Evolutionary conservation across 495 filamentous ascomycete genomes (phyloP).

Genomic region (Lichenothelia convexa): DNA sequence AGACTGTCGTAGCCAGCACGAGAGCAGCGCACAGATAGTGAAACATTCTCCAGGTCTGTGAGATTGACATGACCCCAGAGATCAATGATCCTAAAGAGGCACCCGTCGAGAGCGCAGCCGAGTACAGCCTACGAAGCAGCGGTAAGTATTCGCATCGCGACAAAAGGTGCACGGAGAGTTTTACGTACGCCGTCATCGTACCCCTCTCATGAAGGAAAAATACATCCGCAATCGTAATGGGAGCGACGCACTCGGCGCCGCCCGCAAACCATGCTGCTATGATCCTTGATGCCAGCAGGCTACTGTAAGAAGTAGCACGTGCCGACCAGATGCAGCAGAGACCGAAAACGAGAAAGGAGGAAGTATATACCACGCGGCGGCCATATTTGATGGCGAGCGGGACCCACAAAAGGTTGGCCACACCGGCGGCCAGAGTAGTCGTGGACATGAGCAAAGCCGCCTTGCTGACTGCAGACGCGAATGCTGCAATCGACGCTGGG

Average conservation of each 20-base stretch:
- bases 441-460: conserved; percentile 30
- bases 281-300: conserved; percentile 37
- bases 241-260: conserved; percentile 33
- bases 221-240: conserved; percentile 41
- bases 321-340: conserved; percentile 38
- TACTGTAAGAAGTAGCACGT: conserved; percentile 32
- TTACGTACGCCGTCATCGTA: no score
- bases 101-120: no score
- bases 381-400: conserved; percentile 34
- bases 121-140: no score
- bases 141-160: no score
- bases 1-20: conserved; percentile 27
- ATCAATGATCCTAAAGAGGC: conserved; percentile 34
- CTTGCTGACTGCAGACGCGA: conserved; percentile 7
- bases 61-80: conserved; percentile 33
- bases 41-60: conserved; percentile 35
- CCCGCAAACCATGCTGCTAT: conserved; percentile 37
- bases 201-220: conserved; percentile 45
- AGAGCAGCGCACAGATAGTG: conserved; percentile 35
- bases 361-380: conserved; percentile 32
- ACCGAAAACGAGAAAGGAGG: conserved; percentile 31
- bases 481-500: neutral
- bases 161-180: no score
- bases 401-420: conserved; percentile 40
- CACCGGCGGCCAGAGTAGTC: conserved; percentile 36